Base-by-base conservation (phyloP, 208 protist species). In the Crithidia expoeki region DNA sequence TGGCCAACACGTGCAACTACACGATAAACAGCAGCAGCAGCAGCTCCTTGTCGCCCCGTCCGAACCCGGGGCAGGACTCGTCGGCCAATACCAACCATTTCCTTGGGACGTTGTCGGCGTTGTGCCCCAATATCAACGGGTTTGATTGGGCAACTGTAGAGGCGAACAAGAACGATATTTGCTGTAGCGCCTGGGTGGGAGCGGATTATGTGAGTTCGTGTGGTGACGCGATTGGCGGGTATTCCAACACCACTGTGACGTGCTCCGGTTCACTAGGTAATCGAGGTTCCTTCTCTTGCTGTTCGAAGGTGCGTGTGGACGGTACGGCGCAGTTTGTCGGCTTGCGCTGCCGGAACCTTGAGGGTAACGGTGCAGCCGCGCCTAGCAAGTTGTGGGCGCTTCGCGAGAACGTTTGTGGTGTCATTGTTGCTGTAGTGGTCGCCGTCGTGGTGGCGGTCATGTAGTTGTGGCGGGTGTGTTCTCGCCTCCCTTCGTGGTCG, bases 281-380 rank as follows among this genome's bases (percentile, higher is more conserved):
- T 36, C 60, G 70, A 27, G 70, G 70, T 17, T 36, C 30, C 1
- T 76, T 76, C 21, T 76, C 70, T 2, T 76, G 70, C 55, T 76
- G 70, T 23, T 36, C 62, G 4, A 64, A 53, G 32, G 70, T 76
- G 23, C 50, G 40, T 25, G 16, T 2, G 28, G 46, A 50, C 7
- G 30, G 32, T 28, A 64, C 57, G 27, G 51, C 44, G 6, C 40
- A 49, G 59, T 76, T 64, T 34, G 33, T 76, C 0, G 70, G 70
- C 0, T 30, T 52, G n/a, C 70, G 70, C 2, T 76, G 70, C 42
- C 16, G 40, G 33, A 59, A 69, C 9, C 3, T 38, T 2, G 25
- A 44, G 2, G 55, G n/a, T 0, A 50, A 57, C 21, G 32, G 61
- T 3, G 44, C 60, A 0, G 23, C 21, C 0, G 32, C 70, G 0